Evolutionary conservation across 2,329 filamentous ascomycete genomes (phyloP).

Genomic region (Hypomyces rosellus): DNA sequence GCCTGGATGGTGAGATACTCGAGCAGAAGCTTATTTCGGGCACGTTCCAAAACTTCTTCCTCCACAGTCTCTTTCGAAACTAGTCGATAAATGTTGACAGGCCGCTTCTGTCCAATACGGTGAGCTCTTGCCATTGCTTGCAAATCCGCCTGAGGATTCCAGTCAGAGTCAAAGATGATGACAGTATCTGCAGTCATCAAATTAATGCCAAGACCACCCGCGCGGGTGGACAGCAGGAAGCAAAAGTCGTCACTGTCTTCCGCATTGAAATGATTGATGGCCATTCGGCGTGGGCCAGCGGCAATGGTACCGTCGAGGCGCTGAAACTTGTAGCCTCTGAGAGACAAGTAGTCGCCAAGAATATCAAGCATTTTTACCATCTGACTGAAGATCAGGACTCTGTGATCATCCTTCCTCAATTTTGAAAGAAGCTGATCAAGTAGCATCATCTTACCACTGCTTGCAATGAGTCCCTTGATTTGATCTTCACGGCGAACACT

Average conservation of each 20-base stretch:
- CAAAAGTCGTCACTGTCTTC: constrained; percentile 93
- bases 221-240: constrained; percentile 89
- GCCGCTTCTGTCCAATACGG: constrained; percentile 92
- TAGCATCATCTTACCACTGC: constrained; percentile 99
- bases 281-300: constrained; percentile 78
- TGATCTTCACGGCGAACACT: constrained; percentile 80
- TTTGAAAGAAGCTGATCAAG: constrained; percentile 93
- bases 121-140: constrained; percentile 98
- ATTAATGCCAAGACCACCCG: constrained; percentile 97
- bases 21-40: constrained; percentile 92
- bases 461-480: constrained; percentile 87
- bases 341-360: constrained; percentile 84
- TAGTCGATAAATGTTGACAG: constrained; percentile 91
- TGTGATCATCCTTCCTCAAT: constrained; percentile 86
- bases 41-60: constrained; percentile 92
- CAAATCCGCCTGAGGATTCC: constrained; percentile 97
- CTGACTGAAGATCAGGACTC: constrained; percentile 96
- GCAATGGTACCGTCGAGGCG: constrained; percentile 92
- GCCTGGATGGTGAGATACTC: constrained; percentile 97
- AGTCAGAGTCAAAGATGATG: constrained; percentile 95
- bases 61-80: constrained; percentile 98
- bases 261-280: constrained; percentile 98
- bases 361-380: constrained; percentile 99
- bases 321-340: constrained; percentile 93
- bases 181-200: constrained; percentile 98